A percentile compares a stretch with the other conserved stretches of the same genome.
These are phyloP conservation scores for Aeschynomene evenia DNA, from an alignment of 306 rosid species.

Conservation along the genomic window DNA sequence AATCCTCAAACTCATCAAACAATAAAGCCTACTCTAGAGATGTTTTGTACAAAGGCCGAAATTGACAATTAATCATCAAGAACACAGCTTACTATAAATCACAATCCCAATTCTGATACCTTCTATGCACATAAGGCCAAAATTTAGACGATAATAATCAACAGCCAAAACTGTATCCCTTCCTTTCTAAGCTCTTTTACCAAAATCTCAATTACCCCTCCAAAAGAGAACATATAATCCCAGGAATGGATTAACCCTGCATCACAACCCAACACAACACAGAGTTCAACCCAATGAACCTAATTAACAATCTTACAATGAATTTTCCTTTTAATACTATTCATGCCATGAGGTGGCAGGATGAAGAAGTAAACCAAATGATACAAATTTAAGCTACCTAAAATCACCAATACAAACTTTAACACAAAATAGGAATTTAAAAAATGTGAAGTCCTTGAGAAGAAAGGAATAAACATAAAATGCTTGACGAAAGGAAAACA, in stretches of 20 bases:
- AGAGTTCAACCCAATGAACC: slow-evolving; percentile 12
- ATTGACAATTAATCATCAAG: slow-evolving; percentile 32
- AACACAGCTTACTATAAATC: slow-evolving; percentile 31
- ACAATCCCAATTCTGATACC: slow-evolving; percentile 24
- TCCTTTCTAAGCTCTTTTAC: slow-evolving; percentile 20
- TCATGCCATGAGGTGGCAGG: not conserved
- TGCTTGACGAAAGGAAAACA: not conserved
- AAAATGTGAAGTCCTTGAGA: not conserved
- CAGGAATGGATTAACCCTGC: slow-evolving; percentile 42
- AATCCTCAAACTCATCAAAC: slow-evolving; percentile 29
- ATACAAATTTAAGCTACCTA: slow-evolving; percentile 27
- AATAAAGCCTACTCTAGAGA: slow-evolving; percentile 21
- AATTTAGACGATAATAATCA: slow-evolving; percentile 11
- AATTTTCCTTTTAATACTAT: not conserved
- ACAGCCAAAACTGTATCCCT: slow-evolving; percentile 2
- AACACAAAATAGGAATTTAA: not conserved
- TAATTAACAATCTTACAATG: slow-evolving; percentile 8
- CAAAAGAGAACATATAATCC: not conserved
- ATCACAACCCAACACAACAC: slow-evolving; percentile 25
- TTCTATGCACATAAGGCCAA: slow-evolving; percentile 23
- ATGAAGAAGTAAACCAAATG: not conserved
- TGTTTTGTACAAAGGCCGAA: slow-evolving; percentile 4
- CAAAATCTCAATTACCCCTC: slow-evolving; percentile 3
- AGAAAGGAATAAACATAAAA: slow-evolving; percentile 24
- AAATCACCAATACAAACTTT: slow-evolving; percentile 22